These are phyloP conservation scores for Rhizophora mangle DNA, from an alignment of 345 rosid genomes.

Conservation along the genomic window DNA sequence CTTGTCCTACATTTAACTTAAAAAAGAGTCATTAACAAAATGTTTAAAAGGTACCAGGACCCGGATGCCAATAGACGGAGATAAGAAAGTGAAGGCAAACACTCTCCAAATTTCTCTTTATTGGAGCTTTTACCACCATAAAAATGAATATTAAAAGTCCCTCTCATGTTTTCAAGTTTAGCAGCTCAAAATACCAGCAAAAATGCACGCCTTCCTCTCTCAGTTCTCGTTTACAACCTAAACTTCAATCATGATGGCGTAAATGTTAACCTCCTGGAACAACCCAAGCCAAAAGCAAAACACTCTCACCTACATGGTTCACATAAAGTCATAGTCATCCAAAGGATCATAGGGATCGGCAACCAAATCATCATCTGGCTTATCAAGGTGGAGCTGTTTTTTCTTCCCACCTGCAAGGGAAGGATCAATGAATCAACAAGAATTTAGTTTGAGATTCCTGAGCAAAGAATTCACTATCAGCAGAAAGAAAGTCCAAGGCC, in stretches of 20 bases:
- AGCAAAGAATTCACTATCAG: no score
- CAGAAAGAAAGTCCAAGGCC: no score
- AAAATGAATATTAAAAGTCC: not conserved
- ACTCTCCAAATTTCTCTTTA: not conserved
- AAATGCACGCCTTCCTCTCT: not conserved
- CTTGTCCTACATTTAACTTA: no score
- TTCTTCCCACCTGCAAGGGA: constrained; percentile 58
- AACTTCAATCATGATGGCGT: constrained; percentile 8
- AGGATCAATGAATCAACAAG: not conserved
- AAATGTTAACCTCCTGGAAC: constrained; percentile 8
- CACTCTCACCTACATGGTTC: constrained; percentile 19
- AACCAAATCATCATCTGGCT: constrained; percentile 66
- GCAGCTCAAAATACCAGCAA: not conserved
- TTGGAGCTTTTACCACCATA: not conserved
- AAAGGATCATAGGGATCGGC: constrained; percentile 45
- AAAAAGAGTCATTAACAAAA: no score
- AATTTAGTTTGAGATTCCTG: not conserved
- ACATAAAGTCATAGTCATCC: constrained; percentile 91
- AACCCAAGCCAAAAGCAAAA: constrained; percentile 1
- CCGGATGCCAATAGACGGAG: no score
- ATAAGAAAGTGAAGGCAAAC: no score
- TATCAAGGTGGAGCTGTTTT: constrained; percentile 78
- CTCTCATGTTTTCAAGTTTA: not conserved
- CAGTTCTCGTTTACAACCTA: constrained; percentile 6
- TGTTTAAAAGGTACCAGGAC: no score